Base-by-base conservation (phyloP, 2,329 filamentous ascomycete species). In the Fusarium armeniacum region DNA sequence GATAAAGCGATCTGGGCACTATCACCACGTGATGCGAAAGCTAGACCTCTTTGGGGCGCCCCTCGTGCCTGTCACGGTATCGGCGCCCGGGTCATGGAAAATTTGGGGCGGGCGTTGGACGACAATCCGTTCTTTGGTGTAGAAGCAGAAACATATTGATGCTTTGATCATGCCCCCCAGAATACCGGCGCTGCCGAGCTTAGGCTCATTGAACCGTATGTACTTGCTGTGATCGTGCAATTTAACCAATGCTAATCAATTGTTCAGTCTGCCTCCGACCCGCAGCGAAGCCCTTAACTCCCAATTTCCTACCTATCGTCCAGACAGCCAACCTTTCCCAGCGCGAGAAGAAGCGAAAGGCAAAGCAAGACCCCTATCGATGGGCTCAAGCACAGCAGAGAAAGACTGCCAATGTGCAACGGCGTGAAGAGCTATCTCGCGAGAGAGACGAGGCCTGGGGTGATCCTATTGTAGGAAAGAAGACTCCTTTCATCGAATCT, bases 401-500 rank as follows among this genome's bases (percentile, higher is more conserved):
- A 67, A 97, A 95, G 80, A 89, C 91, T 13, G 93, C 91, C 71
- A 97, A 97, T 77, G 79, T 95, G 46, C 87, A 91, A 76, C 89
- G 93, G 53, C 93, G 91, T 75, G 85, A 88, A 67, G 89, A 89
- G 67, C 86, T 98, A 58, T 80, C 88, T 64, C 82, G 88, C 69
- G 84, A 90, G 76, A 89, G 93, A 62, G 84, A 88, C 62, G 85
- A 85, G 47, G 85, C 85, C 46, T 84, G 91, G 70, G 95, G 95
- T 52, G 88, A 97, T 79, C 92, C 94, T 1, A 84, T 99, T 69
- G 87, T 90, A 73, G 96, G 95, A 76, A 85, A 90, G 63, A 81
- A 86, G 38, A 98, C 96, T 18, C 88, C 94, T 32, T 98, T 97
- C 77, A 83, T 97, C 74, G 87, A 93, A 81, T 94, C 93, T 5